Base-by-base conservation (phyloP, 129 eudicot genomes). In the Arctium minus region DNA sequence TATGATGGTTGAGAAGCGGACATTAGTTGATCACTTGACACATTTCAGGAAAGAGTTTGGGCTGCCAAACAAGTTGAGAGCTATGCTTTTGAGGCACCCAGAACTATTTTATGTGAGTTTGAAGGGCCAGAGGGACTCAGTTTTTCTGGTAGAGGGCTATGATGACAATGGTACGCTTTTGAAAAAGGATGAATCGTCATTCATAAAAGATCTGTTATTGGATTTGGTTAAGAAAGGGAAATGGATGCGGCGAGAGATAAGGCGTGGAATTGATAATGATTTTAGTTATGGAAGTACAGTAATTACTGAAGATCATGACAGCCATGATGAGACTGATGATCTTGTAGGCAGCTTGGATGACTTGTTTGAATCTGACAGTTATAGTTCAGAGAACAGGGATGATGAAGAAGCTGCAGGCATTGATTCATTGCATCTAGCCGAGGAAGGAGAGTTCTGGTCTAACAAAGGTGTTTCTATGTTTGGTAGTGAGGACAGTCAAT, bases 1-100 rank as follows among this genome's bases (percentile, higher is more conserved):
- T 60, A 90, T 96, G 99, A 90, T 89, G 62, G 92, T 93, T 60
- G 98, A 93, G 86, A 96, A 93, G 86, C 85, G 92, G 85, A 96
- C 98, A 0, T 84, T 96, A 81, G 88, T 96, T 29, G 99, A 96
- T 81, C 99, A 96, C 78, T 82, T 96, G 91, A 96, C 97, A 9
- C 97, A 91, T 88, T 93, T 96, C 27, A 86, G 97, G 74, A 96
- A 88, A 89, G 98, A 93, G 70, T 96, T 96, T 78, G 99, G 99
- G 71, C 83, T 96, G 80, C 93, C 99, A 27, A 92, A 96, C 78
- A 92, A 83, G 86, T 78, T 92, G 74, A 91, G 98, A 82, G 97
- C 91, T 65, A 87, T 96, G 98, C 64, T 96, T 73, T 88, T 96
- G 60, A 88, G 99, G 88, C 99, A 96, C 78, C 99, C 99, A 0